Evolutionary conservation across 2,329 filamentous ascomycete species (phyloP).

Genomic region (Trichoderma citrinoviride): DNA sequence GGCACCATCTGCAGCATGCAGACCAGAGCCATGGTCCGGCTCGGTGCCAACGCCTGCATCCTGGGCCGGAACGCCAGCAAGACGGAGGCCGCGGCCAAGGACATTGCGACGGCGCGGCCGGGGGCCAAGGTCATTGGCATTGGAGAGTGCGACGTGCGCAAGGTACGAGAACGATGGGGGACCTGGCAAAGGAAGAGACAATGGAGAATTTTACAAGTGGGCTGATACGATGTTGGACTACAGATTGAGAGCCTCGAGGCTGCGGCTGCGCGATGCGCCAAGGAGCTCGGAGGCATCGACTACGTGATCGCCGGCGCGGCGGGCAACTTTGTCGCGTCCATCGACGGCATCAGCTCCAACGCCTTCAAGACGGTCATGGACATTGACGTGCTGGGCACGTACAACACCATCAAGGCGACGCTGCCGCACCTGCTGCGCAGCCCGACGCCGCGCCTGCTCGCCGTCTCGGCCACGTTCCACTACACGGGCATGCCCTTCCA

Average conservation of each 20-base stretch:
- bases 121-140: slow-evolving; percentile 86
- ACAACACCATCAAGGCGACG: slow-evolving; percentile 91
- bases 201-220: not conserved
- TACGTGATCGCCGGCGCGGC: slow-evolving; percentile 93
- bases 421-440: slow-evolving; percentile 77
- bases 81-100: slow-evolving; percentile 74
- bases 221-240: not conserved
- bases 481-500: slow-evolving; percentile 85
- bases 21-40: slow-evolving; percentile 83
- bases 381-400: slow-evolving; percentile 91
- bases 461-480: slow-evolving; percentile 87
- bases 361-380: slow-evolving; percentile 96
- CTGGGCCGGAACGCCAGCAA: slow-evolving; percentile 86
- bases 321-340: slow-evolving; percentile 89
- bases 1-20: slow-evolving; percentile 94
- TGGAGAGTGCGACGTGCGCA: slow-evolving; percentile 74
- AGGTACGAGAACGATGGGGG: slow-evolving; percentile 46
- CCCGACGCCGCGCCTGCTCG: slow-evolving; percentile 77
- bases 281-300: slow-evolving; percentile 84
- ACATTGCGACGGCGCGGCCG: slow-evolving; percentile 74
- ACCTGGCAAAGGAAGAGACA: not conserved
- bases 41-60: slow-evolving; percentile 92
- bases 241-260: slow-evolving; percentile 43
- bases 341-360: slow-evolving; percentile 77
- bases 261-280: slow-evolving; percentile 75